These are phyloP conservation scores for Aureobasidium zeae DNA, from an alignment of 2,329 filamentous ascomycete species.

Conservation along the genomic window DNA sequence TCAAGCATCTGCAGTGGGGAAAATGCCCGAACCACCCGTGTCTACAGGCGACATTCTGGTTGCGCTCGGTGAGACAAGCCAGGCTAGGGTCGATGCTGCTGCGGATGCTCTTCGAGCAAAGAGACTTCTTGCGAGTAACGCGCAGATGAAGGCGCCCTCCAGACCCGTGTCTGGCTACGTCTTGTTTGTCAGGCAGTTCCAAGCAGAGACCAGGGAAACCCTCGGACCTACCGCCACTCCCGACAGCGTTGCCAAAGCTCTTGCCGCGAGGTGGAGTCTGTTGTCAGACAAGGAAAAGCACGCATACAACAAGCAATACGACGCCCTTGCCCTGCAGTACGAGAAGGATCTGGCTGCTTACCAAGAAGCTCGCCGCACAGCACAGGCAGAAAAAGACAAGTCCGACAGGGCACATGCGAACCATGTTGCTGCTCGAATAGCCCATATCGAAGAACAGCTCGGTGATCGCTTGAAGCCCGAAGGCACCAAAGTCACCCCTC, in stretches of 20 bases:
- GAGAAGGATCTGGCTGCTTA: slow-evolving; percentile 15
- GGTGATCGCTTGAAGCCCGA: slow-evolving; percentile 23
- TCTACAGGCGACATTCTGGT: slow-evolving; percentile 17
- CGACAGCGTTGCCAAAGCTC: slow-evolving; percentile 13
- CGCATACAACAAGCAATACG: slow-evolving; percentile 11
- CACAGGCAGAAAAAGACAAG: slow-evolving; percentile 12
- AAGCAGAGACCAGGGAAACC: slow-evolving; percentile 13
- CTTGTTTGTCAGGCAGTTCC: slow-evolving; percentile 21
- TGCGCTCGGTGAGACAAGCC: slow-evolving; percentile 15
- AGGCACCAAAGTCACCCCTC: slow-evolving; percentile 19
- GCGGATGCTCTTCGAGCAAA: slow-evolving; percentile 14
- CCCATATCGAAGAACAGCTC: slow-evolving; percentile 25
- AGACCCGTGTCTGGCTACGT: slow-evolving; percentile 21
- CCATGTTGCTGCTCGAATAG: slow-evolving; percentile 19
- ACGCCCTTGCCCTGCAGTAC: slow-evolving; percentile 12
- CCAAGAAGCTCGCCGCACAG: slow-evolving; percentile 10
- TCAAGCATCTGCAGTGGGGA: not conserved
- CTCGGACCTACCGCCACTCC: slow-evolving; percentile 15
- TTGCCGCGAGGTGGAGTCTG: slow-evolving; percentile 10
- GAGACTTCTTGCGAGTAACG: slow-evolving; percentile 11
- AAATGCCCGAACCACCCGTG: slow-evolving; percentile 16
- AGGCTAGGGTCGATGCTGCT: slow-evolving; percentile 12
- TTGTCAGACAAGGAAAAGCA: slow-evolving; percentile 12
- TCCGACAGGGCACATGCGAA: slow-evolving; percentile 7
- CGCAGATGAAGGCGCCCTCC: slow-evolving; percentile 13